Percentiles rank a stretch among this genome's conserved stretches.
phyloP scores from a whole-genome alignment of 371 early-diverging fungal species.

The Choanephora cucurbitarum region DNA sequence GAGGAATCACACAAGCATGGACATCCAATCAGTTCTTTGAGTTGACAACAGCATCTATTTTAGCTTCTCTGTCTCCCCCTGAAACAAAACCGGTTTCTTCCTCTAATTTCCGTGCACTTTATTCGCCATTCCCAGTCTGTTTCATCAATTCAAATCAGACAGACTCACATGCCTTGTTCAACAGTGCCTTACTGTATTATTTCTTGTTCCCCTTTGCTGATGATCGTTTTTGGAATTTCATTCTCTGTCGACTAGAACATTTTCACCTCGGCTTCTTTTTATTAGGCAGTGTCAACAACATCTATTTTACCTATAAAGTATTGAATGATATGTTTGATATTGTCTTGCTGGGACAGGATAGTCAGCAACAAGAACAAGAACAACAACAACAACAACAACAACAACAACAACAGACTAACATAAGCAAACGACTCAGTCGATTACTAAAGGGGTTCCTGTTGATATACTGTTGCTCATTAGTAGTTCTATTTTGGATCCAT shows the following conservation, averaged over 20 bases:
- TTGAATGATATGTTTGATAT: conserved; percentile 63
- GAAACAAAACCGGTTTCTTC: background rate
- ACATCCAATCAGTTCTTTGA: conserved; percentile 10
- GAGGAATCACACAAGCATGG: conserved; percentile 24
- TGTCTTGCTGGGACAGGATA: conserved; percentile 36
- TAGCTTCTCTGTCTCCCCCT: background rate
- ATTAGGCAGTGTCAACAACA: conserved; percentile 59
- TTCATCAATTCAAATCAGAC: conserved; percentile 12
- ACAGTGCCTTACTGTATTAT: conserved; percentile 34
- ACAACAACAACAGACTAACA: conserved; percentile 8
- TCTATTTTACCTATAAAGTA: conserved; percentile 57
- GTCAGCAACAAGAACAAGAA: conserved; percentile 10
- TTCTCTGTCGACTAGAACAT: conserved; percentile 58
- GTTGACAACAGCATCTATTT: conserved; percentile 6
- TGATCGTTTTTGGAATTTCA: conserved; percentile 50
- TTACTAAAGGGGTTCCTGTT: conserved; percentile 32
- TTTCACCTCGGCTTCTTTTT: conserved; percentile 65
- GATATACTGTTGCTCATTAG: conserved; percentile 50
- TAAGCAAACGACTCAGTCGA: conserved; percentile 21
- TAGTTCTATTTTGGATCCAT: conserved; percentile 63
- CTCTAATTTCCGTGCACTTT: conserved; percentile 24
- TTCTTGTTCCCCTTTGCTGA: conserved; percentile 55
- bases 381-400: conserved; percentile 14
- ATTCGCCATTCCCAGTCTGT: conserved; percentile 48
- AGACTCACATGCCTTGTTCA: conserved; percentile 34